Evolutionary conservation across 2,329 filamentous ascomycete species (phyloP), one percentile per base, ranked within the genome.

Genomic region (Exophiala aquamarina): DNA sequence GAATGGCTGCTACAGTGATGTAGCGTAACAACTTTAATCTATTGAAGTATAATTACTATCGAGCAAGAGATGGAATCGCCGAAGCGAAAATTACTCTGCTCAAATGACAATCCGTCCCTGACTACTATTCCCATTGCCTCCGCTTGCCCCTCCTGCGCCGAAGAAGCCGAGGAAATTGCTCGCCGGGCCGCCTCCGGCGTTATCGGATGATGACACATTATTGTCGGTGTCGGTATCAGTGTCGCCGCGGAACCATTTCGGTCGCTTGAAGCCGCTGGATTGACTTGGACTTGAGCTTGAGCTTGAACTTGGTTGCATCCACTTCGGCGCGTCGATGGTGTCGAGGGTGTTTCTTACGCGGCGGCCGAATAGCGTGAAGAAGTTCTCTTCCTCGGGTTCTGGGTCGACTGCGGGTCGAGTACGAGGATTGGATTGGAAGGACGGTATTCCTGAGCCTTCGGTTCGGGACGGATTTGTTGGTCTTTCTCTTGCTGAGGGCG

Each of bases 321-420:
- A 97, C 55, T 83, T 83, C 0, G 93, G 92, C 21, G 84, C 78
- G 42, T 90, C 86, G 2, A 89, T 78, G 0, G 83, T 86, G 52
- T 97, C 92, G 42, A 97, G 82, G 0, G 93, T 97, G 62, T 98
- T 98, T 68, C 84, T 87, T 59, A 98, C 84, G 28, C 92, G 79
- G 63, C 94, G 87, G 0, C 87, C 83, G 52, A 97, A 82, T 26
- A 86, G 84, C 56, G 87, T 80, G 62, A 97, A 90, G 66, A 95
- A 89, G 56, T 84, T 89, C 44, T 89, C 87, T 11, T 90, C 83
- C 23, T 87, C 84, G 1, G 80, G 76, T n/a, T 80, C 78, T 6
- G 78, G 77, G 1, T 80, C 77, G 15, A 77, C 66, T 21, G 71
- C 23, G 6, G 40, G 40, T 11, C 39, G 61, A 50, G 40, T 65